phyloP scores from a whole-genome alignment of 257 asterid genomes.

The Solanum chilense region DNA sequence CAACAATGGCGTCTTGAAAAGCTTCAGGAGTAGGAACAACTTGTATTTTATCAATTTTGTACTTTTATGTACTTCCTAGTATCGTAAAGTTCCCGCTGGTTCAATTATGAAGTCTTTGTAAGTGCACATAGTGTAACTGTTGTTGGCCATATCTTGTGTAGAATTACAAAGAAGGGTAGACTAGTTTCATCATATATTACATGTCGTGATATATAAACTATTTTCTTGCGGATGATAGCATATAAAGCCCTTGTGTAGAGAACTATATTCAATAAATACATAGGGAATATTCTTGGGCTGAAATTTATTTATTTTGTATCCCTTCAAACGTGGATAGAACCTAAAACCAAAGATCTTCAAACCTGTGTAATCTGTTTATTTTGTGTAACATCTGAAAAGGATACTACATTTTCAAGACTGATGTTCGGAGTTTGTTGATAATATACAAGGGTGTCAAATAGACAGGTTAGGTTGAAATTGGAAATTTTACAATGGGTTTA shows the following conservation, averaged over 20 bases:
- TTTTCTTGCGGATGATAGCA: not conserved
- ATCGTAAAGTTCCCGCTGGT: not conserved
- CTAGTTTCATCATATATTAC: not conserved
- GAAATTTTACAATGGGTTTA: no score
- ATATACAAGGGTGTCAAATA: no score
- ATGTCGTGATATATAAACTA: not conserved
- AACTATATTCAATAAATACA: not conserved
- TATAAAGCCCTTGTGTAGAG: not conserved
- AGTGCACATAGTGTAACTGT: not conserved
- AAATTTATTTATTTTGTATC: not conserved
- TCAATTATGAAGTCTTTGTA: not conserved
- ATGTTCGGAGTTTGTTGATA: not conserved
- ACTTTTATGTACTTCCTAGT: not conserved
- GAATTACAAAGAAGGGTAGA: not conserved
- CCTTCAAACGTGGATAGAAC: not conserved
- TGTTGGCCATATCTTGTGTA: not conserved
- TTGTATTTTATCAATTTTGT: not conserved
- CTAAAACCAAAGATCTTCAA: no score
- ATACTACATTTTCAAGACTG: not conserved
- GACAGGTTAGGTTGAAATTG: no score
- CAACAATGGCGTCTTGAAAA: not conserved
- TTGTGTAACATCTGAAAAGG: not conserved
- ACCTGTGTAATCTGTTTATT: not conserved
- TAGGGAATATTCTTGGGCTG: not conserved
- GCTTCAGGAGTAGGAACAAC: not conserved